Evolutionary conservation across 352 stramenopile genomes (phyloP), one percentile per base, ranked within the genome.

Genomic region (Thalassiosira ordinaria): DNA sequence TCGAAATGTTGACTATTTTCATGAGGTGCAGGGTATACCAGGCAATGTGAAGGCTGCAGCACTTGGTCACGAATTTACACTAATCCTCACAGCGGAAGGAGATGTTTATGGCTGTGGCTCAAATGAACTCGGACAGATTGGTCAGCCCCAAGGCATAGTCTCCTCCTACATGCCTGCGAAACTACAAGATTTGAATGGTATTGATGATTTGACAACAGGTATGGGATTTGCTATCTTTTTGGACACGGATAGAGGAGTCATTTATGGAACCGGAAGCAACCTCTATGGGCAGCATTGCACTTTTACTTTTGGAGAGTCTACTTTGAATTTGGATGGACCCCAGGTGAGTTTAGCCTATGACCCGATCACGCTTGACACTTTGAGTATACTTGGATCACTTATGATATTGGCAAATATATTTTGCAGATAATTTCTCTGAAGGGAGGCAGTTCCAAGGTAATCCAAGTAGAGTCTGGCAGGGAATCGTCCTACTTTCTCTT

Each of bases 401-500:
- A 35, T 0, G 20, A 14, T 67, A 52, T 55, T 7, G 18, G 18
- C 59, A n/a, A 49, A 66, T 53, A n/a, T 37, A 41, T 26, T 41
- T 44, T 41, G 3, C 44, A 70, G 56, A 70, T 70, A 11, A 49
- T 49, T 24, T 56, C 41, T 8, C 31, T 18, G 11, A 20, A 8
- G 1, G 56, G 8, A 4, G 35, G 46, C 27, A 14, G 8, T 18
- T 6, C 7, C 4, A 57, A 80, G 8, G 27, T 83, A 8, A 18
- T 53, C n/a, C 49, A 66, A 65, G 29, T 83, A 2, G 57, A 60
- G 33, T 49, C 74, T n/a, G 74, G 44, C 51, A 66, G 60, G 41
- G 60, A 77, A 83, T 83, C 74, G 46, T 74, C 74, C 8, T 83
- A 78, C 47, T 78, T 70, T 37, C 66, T 80, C 18, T 60, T 59